Percentiles rank a stretch among this genome's conserved stretches.
Evolutionary conservation across 805 yeast genomes (phyloP).

Genomic region (Myxozyma monticola): DNA sequence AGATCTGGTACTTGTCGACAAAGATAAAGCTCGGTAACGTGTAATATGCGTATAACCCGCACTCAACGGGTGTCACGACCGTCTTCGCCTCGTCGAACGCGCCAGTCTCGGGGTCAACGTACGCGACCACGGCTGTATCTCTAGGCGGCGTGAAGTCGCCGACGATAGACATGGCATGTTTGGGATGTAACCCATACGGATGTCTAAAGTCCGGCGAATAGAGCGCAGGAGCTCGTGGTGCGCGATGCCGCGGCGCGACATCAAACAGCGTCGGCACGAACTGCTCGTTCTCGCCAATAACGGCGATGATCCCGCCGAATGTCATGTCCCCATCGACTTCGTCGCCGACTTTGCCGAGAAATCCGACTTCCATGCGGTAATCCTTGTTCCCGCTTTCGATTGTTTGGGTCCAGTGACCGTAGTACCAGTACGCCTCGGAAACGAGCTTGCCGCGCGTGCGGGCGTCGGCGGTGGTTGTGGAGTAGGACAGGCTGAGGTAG

Average conservation of each 20-base stretch:
- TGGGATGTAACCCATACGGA: constrained; percentile 30
- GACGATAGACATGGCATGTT: constrained; percentile 18
- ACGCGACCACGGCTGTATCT: constrained; percentile 11
- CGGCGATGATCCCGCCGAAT: constrained; percentile 29
- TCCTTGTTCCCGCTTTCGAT: not conserved
- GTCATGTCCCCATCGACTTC: constrained; percentile 23
- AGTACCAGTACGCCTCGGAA: constrained; percentile 25
- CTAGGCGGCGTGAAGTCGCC: constrained; percentile 23
- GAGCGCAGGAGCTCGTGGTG: constrained; percentile 5
- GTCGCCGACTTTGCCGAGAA: constrained; percentile 20
- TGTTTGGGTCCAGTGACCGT: constrained; percentile 22
- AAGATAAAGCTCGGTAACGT: constrained; percentile 50
- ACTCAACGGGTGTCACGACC: constrained; percentile 30
- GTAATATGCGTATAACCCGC: constrained; percentile 48
- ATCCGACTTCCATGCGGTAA: constrained; percentile 22
- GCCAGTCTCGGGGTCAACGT: constrained; percentile 21
- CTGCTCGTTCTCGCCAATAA: constrained; percentile 27
- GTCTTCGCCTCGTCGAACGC: constrained; percentile 5
- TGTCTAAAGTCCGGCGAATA: constrained; percentile 21
- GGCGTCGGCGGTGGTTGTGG: constrained; percentile 5
- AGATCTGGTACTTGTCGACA: constrained; percentile 57
- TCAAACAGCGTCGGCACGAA: constrained; percentile 30
- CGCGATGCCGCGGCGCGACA: constrained; percentile 23
- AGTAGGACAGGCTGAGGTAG: constrained; percentile 13
- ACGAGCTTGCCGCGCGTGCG: constrained; percentile 10